phyloP scores from a whole-genome alignment of 176 grass and related monocot species.

The Stipa capillata region DNA sequence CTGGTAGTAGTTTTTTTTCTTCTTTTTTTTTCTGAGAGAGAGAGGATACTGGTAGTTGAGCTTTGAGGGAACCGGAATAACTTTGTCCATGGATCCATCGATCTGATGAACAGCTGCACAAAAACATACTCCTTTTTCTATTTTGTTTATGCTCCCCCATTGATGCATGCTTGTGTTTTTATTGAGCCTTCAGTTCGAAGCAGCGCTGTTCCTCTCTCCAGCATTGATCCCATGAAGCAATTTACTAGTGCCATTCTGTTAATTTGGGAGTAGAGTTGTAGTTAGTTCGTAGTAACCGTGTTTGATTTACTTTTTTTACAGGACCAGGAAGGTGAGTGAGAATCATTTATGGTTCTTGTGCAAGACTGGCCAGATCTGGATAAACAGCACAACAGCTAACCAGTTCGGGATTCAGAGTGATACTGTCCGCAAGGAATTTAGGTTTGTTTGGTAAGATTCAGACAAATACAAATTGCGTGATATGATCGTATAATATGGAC shows the following conservation, averaged over 20 bases:
- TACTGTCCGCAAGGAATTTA: neutral
- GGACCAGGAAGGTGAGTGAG: neutral
- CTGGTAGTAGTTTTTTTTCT: too few relatives aligned
- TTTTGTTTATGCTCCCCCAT: neutral
- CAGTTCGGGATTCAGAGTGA: neutral
- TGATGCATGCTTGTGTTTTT: too few relatives aligned
- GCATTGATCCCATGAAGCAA: neutral
- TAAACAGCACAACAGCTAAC: conserved; percentile 6
- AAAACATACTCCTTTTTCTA: neutral
- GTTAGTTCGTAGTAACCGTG: neutral
- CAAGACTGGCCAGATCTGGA: conserved; percentile 28
- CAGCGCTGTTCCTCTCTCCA: neutral
- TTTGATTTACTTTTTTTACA: neutral
- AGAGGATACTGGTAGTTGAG: neutral
- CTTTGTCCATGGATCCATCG: neutral
- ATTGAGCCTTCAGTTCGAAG: neutral
- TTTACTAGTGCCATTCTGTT: neutral
- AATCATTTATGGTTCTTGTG: conserved; percentile 14
- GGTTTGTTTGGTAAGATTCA: neutral
- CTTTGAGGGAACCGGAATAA: conserved; percentile 18
- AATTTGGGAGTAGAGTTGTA: neutral
- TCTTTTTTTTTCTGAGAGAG: too few relatives aligned
- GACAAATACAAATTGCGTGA: neutral
- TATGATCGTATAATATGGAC: neutral
- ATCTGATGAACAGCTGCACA: neutral